Conservation (phyloP, 2,329 filamentous ascomycete genomes). For the Xylaria sp. region DNA sequence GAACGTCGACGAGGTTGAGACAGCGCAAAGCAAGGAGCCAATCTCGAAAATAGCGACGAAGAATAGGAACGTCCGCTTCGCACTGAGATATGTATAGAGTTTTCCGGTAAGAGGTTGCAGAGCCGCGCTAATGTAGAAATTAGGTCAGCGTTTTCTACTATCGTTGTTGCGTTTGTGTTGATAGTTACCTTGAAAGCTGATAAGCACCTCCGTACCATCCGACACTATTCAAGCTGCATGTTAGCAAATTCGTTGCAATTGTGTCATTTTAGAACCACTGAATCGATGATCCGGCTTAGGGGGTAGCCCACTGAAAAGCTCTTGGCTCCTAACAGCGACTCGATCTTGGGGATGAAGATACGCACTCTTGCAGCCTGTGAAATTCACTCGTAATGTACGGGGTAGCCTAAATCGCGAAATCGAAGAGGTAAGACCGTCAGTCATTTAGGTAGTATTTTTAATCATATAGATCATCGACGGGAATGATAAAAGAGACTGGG, state of each 20-base stretch:
- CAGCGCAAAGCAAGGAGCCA: constrained; percentile 31
- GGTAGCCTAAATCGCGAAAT: constrained; percentile 5
- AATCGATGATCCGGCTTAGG: not conserved
- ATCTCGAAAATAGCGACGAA: constrained; percentile 29
- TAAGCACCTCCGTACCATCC: constrained; percentile 31
- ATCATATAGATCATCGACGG: not conserved
- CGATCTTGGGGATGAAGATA: not conserved
- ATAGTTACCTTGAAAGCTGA: constrained; percentile 18
- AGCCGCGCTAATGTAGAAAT: constrained; percentile 12
- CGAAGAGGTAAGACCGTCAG: no score
- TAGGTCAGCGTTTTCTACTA: no score
- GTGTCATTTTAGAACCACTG: not conserved
- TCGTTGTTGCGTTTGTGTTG: no score
- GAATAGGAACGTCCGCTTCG: constrained; percentile 24
- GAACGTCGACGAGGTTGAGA: constrained; percentile 26
- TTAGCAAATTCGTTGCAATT: not conserved
- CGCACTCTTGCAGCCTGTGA: constrained; percentile 15
- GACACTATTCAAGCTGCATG: constrained; percentile 5
- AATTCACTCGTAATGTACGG: constrained; percentile 21
- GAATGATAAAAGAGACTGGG: not conserved
- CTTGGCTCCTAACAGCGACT: no score
- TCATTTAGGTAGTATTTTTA: no score
- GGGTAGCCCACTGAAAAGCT: no score
- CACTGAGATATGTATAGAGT: constrained; percentile 23
- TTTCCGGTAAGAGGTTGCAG: constrained; percentile 28